Evolutionary conservation across 2,329 filamentous ascomycete genomes (phyloP).

Genomic region (Pestalotiopsis sp.): DNA sequence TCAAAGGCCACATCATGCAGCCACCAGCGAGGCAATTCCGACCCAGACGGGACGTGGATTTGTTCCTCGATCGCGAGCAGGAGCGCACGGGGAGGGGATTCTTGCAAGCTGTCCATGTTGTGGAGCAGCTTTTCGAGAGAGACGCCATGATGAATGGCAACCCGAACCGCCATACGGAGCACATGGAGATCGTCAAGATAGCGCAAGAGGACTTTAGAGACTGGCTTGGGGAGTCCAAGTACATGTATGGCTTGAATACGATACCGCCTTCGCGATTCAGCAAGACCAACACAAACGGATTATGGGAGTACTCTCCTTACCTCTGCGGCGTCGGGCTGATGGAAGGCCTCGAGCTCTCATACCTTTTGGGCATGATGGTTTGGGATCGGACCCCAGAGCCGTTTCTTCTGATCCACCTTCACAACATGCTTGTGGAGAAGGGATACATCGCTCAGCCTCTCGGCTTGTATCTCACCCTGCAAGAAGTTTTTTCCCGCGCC

Average conservation of each 20-base stretch:
- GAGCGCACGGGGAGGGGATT: neutral
- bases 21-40: neutral
- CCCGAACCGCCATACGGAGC: neutral
- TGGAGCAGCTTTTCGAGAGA: neutral
- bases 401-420: conserved; percentile 43
- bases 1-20: neutral
- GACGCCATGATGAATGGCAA: neutral
- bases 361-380: conserved; percentile 34
- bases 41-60: neutral
- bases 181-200: neutral
- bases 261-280: conserved; percentile 46
- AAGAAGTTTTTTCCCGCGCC: neutral
- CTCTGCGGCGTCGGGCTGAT: conserved; percentile 47
- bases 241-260: neutral
- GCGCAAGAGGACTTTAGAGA: neutral
- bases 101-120: neutral
- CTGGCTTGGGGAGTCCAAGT: neutral
- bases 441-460: neutral
- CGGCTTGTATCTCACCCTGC: neutral
- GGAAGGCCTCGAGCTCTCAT: conserved; percentile 45
- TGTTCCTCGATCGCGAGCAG: neutral
- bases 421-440: conserved; percentile 49
- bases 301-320: conserved; percentile 52
- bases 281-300: conserved; percentile 40
- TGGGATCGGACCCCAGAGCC: conserved; percentile 44